Base-by-base conservation (phyloP, 2,329 filamentous ascomycete genomes). In the Colletotrichum sp. region DNA sequence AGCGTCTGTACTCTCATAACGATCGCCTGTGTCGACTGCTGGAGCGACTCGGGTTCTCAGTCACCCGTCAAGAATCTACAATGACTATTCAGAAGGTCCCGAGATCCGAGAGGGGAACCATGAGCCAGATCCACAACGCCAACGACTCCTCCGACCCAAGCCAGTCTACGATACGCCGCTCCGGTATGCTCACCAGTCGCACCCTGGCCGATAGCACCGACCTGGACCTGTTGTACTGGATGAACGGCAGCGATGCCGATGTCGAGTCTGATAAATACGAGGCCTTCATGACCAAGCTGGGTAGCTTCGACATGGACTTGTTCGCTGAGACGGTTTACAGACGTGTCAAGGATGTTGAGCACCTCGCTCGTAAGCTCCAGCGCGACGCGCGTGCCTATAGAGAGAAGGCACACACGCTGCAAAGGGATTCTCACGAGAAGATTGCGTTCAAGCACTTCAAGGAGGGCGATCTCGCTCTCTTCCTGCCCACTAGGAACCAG, bases 401-500 rank as follows among this genome's bases (percentile, higher is more conserved):
- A 15, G 97, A 99, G 79, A 96, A 96, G 82, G 94, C 95, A 11
- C 95, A 98, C 79, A 88, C 90, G 16, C 88, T 93, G 62, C 95
- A 98, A 79, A 94, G 93, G 81, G 97, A 99, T 81, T 93, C 95
- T 0, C 95, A 98, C 80, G 95, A 98, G 79, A 99, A 99, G 88
- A 98, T 99, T 82, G 96, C 97, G 3, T 98, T 97, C 83, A 94
- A 94, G 77, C 93, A 96, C 67, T 99, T 99, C 88, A 99, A 98
- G 82, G 96, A 98, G 84, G 96, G 97, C 9, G 97, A 99, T 82
- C 89, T 99, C 16, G 97, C 96, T 15, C 86, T 99, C 3, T 99
- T 99, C 87, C 87, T 99, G 55, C 97, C 97, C 0, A 99, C 97
- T 0, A 91, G 96, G 44, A 99, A 98, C 82, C 96, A 99, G 85